Conservation (phyloP, 2,329 filamentous ascomycete genomes). For the Cordyceps tenuipes region DNA sequence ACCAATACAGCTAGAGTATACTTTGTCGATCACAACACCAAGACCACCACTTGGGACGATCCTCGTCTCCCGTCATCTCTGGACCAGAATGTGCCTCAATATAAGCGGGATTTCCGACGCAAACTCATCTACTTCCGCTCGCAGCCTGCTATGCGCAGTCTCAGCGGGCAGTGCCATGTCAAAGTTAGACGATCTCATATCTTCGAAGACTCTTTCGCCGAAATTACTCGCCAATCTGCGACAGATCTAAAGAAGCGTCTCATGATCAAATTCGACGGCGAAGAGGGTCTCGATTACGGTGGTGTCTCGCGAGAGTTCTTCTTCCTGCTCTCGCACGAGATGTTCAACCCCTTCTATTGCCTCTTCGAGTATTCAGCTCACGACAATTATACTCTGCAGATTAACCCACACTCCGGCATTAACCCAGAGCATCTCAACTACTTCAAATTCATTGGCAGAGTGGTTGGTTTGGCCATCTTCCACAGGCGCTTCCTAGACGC, state of each 20-base stretch:
- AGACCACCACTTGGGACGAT: conserved; percentile 99
- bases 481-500: conserved; percentile 95
- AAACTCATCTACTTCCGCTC: conserved; percentile 99
- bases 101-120: conserved; percentile 96
- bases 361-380: conserved; percentile 98
- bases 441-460: conserved; percentile 98
- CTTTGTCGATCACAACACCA: conserved; percentile 99
- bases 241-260: conserved; percentile 95
- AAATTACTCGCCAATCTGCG: conserved; percentile 93
- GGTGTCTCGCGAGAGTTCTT: conserved; percentile 98
- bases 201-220: conserved; percentile 97
- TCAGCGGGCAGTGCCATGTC: conserved; percentile 95
- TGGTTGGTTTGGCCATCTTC: conserved; percentile 96
- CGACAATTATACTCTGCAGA: conserved; percentile 99
- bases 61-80: conserved; percentile 89
- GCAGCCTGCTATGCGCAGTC: conserved; percentile 88
- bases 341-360: conserved; percentile 99
- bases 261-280: conserved; percentile 99
- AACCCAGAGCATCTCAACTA: conserved; percentile 99
- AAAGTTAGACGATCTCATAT: conserved; percentile 96
- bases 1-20: conserved; percentile 97
- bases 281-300: conserved; percentile 96
- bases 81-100: conserved; percentile 97
- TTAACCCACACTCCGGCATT: conserved; percentile 98
- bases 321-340: conserved; percentile 97